phyloP scores from a whole-genome alignment of 1,139 yeast genomes.

The Yamadazyma triangularis region DNA sequence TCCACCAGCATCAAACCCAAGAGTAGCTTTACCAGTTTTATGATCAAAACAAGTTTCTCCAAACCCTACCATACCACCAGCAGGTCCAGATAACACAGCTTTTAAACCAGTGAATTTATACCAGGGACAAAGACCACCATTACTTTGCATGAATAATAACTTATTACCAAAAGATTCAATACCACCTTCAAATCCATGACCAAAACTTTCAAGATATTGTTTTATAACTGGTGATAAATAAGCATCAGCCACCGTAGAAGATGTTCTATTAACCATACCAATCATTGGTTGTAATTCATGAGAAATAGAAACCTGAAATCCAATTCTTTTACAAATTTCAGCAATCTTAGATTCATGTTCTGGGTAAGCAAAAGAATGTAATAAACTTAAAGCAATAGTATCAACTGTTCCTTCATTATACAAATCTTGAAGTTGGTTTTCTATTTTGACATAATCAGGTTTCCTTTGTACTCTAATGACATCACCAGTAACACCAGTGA shows the following conservation, averaged over 20 bases:
- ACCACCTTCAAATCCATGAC: slow-evolving; percentile 43
- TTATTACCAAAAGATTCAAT: slow-evolving; percentile 39
- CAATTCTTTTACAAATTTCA: slow-evolving; percentile 30
- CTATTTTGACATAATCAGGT: slow-evolving; percentile 27
- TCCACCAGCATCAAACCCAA: slow-evolving; percentile 48
- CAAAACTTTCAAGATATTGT: slow-evolving; percentile 32
- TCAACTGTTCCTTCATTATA: slow-evolving; percentile 23
- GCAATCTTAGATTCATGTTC: slow-evolving; percentile 36
- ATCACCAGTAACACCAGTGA: slow-evolving; percentile 35
- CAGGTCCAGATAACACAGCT: slow-evolving; percentile 47
- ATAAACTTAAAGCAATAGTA: slow-evolving; percentile 35
- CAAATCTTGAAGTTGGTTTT: slow-evolving; percentile 19
- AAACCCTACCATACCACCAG: slow-evolving; percentile 50
- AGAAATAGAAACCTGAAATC: slow-evolving; percentile 37
- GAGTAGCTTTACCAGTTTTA: slow-evolving; percentile 26
- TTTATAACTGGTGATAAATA: slow-evolving; percentile 37
- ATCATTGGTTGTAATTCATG: slow-evolving; percentile 43
- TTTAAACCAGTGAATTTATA: slow-evolving; percentile 44
- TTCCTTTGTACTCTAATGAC: slow-evolving; percentile 23
- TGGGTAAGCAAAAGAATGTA: slow-evolving; percentile 39
- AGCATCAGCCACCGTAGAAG: slow-evolving; percentile 45
- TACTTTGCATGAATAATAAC: slow-evolving; percentile 44
- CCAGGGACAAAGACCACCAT: slow-evolving; percentile 49
- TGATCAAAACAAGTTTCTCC: slow-evolving; percentile 41
- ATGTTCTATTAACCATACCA: slow-evolving; percentile 39